Evolutionary conservation across 2,329 filamentous ascomycete species (phyloP).

Genomic region (Fusarium phyllophilum): DNA sequence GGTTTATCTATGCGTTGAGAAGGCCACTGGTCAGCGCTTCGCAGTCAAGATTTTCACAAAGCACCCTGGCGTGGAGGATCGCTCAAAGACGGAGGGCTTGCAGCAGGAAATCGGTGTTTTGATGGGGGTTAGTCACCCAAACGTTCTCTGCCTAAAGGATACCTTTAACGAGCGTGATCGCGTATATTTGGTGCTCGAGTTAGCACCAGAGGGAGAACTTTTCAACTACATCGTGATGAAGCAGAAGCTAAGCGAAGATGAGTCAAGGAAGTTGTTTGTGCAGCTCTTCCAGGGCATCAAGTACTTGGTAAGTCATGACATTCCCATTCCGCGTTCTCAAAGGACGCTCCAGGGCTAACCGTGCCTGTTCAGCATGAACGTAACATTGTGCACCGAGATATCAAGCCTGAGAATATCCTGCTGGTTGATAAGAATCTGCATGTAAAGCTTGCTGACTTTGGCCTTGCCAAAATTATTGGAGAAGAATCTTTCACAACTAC

Average conservation of each 20-base stretch:
- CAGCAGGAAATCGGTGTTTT: conserved; percentile 97
- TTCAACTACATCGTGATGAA: conserved; percentile 96
- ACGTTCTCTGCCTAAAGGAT: conserved; percentile 91
- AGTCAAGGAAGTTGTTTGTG: conserved; percentile 86
- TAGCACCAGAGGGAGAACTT: conserved; percentile 91
- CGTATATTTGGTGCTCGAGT: conserved; percentile 90
- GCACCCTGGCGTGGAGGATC: conserved; percentile 82
- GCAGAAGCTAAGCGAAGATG: conserved; percentile 84
- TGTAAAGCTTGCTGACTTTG: conserved; percentile 95
- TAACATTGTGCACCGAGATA: conserved; percentile 96
- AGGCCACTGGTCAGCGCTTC: conserved; percentile 80
- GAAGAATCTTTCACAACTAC: conserved; percentile 98
- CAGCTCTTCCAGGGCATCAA: conserved; percentile 95
- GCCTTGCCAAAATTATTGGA: conserved; percentile 96
- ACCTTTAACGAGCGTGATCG: conserved; percentile 92
- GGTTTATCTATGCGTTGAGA: conserved; percentile 91
- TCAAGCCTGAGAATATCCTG: conserved; percentile 97
- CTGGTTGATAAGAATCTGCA: conserved; percentile 84
- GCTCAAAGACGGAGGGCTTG: conserved; percentile 83
- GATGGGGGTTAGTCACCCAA: conserved; percentile 96
- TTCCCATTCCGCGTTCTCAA: not conserved
- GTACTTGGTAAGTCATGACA: conserved; percentile 76
- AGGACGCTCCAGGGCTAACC: conserved; percentile 3
- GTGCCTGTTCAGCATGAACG: conserved; percentile 79
- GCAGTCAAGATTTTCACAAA: conserved; percentile 97